These are phyloP conservation scores for Fonsecaea multimorphosa DNA, from an alignment of 2,329 filamentous ascomycete genomes.

Conservation along the genomic window DNA sequence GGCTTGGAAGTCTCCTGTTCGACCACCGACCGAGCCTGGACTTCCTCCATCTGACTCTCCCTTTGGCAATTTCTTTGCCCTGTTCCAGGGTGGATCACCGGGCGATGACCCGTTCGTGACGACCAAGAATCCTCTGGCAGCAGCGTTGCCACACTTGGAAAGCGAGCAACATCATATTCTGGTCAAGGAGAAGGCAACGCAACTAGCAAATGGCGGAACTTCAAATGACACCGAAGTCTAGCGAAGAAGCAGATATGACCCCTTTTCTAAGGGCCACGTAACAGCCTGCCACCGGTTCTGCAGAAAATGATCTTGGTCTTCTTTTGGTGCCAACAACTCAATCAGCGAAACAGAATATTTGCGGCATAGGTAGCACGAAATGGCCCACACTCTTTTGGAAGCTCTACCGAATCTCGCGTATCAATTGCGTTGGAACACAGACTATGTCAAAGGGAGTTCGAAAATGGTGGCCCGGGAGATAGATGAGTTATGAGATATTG, in stretches of 20 bases:
- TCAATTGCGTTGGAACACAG: slow-evolving; percentile 25
- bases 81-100: slow-evolving; percentile 23
- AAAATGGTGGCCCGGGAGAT: slow-evolving; percentile 25
- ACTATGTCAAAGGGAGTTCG: slow-evolving; percentile 24
- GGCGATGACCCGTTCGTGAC: slow-evolving; percentile 34
- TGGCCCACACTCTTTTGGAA: slow-evolving; percentile 34
- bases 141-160: slow-evolving; percentile 32
- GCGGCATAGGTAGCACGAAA: slow-evolving; percentile 30
- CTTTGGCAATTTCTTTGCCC: slow-evolving; percentile 30
- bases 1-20: slow-evolving; percentile 30
- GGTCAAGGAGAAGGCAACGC: slow-evolving; percentile 7
- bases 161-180: slow-evolving; percentile 9
- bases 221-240: slow-evolving; percentile 10
- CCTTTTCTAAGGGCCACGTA: background rate
- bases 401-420: slow-evolving; percentile 34
- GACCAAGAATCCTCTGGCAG: slow-evolving; percentile 33
- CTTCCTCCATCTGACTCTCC: slow-evolving; percentile 26
- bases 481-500: slow-evolving; percentile 20
- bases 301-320: slow-evolving; percentile 13
- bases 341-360: slow-evolving; percentile 27
- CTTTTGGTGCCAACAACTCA: slow-evolving; percentile 1
- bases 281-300: background rate
- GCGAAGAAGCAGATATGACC: background rate
- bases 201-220: slow-evolving; percentile 3
- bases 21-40: slow-evolving; percentile 7